Conservation (phyloP, 179 eudicot genomes). For the Spinacia oleracea region DNA sequence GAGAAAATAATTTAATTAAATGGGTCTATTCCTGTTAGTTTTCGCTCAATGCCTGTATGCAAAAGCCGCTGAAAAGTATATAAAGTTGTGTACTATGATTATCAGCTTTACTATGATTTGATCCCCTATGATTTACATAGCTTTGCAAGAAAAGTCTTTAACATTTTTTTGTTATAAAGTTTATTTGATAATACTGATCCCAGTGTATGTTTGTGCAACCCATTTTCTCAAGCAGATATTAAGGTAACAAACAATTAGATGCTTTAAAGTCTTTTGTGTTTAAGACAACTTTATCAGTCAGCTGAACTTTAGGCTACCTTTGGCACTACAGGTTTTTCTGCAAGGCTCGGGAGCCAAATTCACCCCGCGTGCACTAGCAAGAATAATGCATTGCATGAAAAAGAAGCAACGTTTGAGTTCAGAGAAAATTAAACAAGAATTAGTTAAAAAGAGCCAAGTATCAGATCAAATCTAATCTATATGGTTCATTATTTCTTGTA, state of each 20-base stretch:
- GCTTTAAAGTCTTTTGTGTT: background rate
- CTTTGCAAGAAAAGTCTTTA: background rate
- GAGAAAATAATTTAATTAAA: conserved; percentile 54
- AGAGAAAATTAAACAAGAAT: too few relatives aligned
- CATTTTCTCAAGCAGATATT: conserved; percentile 87
- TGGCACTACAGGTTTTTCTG: conserved; percentile 66
- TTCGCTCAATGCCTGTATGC: conserved; percentile 34
- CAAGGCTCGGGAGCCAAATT: conserved; percentile 77
- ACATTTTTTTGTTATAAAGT: background rate
- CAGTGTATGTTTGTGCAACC: conserved; percentile 56
- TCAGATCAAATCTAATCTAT: too few relatives aligned
- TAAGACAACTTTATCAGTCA: background rate
- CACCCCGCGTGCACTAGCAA: conserved; percentile 91
- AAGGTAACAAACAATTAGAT: conserved; percentile 52
- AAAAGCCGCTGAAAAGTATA: background rate
- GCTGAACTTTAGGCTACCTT: conserved; percentile 8
- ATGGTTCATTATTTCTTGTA: too few relatives aligned
- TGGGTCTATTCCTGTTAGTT: conserved; percentile 57
- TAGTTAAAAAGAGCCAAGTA: too few relatives aligned
- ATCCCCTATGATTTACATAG: background rate
- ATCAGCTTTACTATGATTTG: background rate
- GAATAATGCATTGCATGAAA: conserved; percentile 96
- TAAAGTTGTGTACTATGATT: background rate
- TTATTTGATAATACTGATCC: conserved; percentile 14
- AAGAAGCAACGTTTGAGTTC: too few relatives aligned